These are phyloP conservation scores for Penicillium robsamsonii DNA, from an alignment of 495 filamentous ascomycete species.

Conservation along the genomic window DNA sequence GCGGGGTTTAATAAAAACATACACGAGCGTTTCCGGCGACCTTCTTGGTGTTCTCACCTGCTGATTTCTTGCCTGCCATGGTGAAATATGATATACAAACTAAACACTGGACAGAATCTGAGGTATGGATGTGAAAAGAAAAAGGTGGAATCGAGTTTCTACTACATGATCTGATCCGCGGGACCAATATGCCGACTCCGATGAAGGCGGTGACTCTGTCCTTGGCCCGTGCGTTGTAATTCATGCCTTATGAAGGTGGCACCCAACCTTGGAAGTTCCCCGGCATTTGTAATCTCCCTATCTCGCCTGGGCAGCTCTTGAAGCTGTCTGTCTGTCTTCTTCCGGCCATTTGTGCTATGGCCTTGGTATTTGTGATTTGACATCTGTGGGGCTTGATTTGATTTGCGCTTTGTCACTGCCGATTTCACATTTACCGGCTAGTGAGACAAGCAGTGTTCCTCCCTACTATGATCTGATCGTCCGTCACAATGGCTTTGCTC, in stretches of 20 bases:
- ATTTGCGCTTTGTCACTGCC: not conserved
- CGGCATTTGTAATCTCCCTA: constrained; percentile 11
- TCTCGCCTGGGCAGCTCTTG: not conserved
- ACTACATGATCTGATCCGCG: constrained; percentile 29
- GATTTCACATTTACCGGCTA: not conserved
- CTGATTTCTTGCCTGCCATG: constrained; percentile 61
- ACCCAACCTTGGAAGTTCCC: not conserved
- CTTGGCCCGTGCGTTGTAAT: constrained; percentile 12
- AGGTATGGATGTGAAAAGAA: constrained; percentile 9
- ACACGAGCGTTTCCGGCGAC: constrained; percentile 75
- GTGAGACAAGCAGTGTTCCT: constrained; percentile 4
- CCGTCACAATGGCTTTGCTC: constrained; percentile 28
- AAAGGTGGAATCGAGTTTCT: constrained; percentile 19
- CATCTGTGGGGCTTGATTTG: not conserved
- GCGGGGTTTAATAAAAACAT: constrained; percentile 32
- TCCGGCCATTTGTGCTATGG: constrained; percentile 11
- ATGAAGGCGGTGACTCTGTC: constrained; percentile 25
- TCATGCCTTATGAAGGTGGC: not conserved
- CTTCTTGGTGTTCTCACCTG: constrained; percentile 81
- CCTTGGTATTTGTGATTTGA: constrained; percentile 3
- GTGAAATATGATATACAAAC: constrained; percentile 7
- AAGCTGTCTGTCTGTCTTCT: not conserved
- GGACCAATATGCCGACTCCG: constrained; percentile 30
- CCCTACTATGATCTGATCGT: constrained; percentile 17
- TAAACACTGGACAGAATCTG: not conserved